These are phyloP conservation scores for Cytospora mali DNA, from an alignment of 2,329 filamentous ascomycete species.

Conservation along the genomic window DNA sequence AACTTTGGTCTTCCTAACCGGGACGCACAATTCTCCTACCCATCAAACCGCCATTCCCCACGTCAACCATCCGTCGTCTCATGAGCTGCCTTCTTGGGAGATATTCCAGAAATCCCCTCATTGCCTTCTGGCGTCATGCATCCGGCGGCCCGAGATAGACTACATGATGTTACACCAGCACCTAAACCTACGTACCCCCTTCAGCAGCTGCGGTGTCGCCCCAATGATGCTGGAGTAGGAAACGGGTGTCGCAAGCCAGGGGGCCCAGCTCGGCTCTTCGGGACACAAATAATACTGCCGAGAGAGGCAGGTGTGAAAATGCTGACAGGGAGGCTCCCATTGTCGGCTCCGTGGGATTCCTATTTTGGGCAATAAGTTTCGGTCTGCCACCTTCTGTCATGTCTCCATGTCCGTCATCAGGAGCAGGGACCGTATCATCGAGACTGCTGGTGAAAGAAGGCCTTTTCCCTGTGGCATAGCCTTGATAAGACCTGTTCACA, in stretches of 20 bases:
- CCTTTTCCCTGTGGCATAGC: no score
- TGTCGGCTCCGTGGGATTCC: background rate
- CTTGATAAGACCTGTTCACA: no score
- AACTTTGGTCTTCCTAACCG: no score
- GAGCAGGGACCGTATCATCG: background rate
- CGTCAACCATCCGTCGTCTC: background rate
- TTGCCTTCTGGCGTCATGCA: slow-evolving; percentile 1
- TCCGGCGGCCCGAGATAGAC: background rate
- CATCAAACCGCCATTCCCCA: background rate
- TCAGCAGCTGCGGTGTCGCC: slow-evolving; percentile 18
- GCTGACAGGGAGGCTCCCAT: no score
- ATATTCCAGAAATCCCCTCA: background rate
- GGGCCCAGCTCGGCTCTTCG: background rate
- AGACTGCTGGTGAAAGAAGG: no score
- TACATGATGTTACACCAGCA: background rate
- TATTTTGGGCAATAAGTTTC: background rate
- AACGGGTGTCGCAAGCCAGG: background rate
- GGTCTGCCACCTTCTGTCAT: background rate
- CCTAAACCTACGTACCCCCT: background rate
- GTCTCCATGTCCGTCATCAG: background rate
- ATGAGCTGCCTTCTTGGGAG: background rate
- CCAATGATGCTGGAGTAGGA: background rate
- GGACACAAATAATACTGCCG: background rate
- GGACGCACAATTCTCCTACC: background rate
- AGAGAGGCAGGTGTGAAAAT: slow-evolving; percentile 9